Percentiles rank a stretch among this genome's conserved stretches.
Conservation (phyloP, 306 rosid species). For the Lathyrus tuberosus region DNA sequence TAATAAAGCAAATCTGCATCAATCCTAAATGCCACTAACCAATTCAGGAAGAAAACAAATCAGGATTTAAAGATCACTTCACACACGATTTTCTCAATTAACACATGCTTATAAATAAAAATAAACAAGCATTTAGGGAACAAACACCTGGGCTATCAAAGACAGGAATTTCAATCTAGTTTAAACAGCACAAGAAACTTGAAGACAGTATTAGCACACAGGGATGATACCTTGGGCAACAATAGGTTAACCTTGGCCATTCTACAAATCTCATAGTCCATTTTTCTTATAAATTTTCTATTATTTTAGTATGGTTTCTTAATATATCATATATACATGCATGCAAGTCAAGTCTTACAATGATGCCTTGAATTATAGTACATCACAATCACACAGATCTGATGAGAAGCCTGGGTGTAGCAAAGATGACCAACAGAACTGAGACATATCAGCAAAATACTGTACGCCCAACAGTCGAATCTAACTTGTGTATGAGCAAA, state of each 20-base stretch:
- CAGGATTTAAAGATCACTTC: background rate
- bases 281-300: background rate
- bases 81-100: background rate
- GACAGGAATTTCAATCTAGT: background rate
- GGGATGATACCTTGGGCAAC: background rate
- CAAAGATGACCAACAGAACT: background rate
- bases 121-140: constrained; percentile 1
- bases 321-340: background rate
- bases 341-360: background rate
- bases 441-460: background rate
- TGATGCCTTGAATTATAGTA: background rate
- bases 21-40: background rate
- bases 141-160: background rate
- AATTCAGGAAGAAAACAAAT: background rate
- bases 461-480: too few species aligned
- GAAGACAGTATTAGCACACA: constrained; percentile 6
- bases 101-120: background rate
- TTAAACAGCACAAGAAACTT: constrained; percentile 14
- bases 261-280: constrained; percentile 13
- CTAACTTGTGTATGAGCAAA: too few species aligned
- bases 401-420: background rate
- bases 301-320: too few species aligned
- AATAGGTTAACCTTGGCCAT: background rate
- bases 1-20: constrained; percentile 2
- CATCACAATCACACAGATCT: background rate